phyloP scores from a whole-genome alignment of 2,329 filamentous ascomycete genomes.

The Colletotrichum chlorophyti region DNA sequence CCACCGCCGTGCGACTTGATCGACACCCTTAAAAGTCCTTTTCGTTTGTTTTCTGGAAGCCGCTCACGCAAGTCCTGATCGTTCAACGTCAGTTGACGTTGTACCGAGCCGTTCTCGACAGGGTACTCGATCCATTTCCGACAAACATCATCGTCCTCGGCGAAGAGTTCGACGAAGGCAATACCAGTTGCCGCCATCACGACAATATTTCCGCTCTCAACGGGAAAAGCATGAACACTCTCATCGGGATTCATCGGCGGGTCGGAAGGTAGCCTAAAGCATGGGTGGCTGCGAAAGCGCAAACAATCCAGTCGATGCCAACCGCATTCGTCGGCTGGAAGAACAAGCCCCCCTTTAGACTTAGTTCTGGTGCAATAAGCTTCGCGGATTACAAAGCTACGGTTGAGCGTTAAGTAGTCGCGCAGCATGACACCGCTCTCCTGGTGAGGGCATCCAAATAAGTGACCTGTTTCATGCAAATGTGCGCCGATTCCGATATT shows the following conservation, averaged over 20 bases:
- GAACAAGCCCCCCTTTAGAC: conserved; percentile 77
- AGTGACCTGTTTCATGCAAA: conserved; percentile 86
- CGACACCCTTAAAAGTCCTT: conserved; percentile 72
- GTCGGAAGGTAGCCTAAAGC: conserved; percentile 85
- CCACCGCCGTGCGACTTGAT: conserved; percentile 81
- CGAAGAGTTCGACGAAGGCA: conserved; percentile 83
- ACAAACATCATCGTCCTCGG: conserved; percentile 82
- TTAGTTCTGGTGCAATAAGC: conserved; percentile 88
- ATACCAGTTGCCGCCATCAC: conserved; percentile 83
- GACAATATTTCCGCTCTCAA: conserved; percentile 78
- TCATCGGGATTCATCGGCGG: conserved; percentile 67
- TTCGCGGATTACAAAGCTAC: conserved; percentile 82
- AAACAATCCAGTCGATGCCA: conserved; percentile 93
- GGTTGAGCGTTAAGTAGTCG: conserved; percentile 85
- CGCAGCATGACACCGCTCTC: conserved; percentile 91
- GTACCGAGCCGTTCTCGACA: conserved; percentile 65
- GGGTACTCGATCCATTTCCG: conserved; percentile 82
- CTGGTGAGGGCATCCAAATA: conserved; percentile 90
- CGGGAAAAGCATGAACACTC: conserved; percentile 85
- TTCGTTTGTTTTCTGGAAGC: conserved; percentile 76
- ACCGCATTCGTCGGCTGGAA: conserved; percentile 81
- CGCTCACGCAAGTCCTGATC: conserved; percentile 77
- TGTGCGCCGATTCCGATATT: conserved; percentile 94
- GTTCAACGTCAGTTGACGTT: conserved; percentile 75
- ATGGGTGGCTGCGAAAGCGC: conserved; percentile 88